Evolutionary conservation across 164 flowering plant species (phyloP).

Genomic region (Pachysandra terminalis): DNA sequence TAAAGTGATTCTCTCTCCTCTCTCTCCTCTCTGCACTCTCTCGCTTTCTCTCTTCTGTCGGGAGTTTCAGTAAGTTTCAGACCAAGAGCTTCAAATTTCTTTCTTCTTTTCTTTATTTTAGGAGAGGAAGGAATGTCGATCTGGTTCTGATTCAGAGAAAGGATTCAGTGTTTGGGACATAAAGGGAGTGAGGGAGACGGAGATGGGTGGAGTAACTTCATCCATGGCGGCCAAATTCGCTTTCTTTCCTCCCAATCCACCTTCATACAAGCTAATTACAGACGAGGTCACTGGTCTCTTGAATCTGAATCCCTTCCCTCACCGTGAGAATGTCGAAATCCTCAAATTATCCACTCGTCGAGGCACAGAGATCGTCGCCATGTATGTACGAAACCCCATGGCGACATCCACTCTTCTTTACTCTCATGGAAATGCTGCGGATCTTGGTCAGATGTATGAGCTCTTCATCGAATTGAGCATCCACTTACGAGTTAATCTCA

Average conservation of each 20-base stretch:
- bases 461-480: conserved; percentile 83
- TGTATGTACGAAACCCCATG: conserved; percentile 77
- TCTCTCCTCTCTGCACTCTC: conserved; percentile 1
- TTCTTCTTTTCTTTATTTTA: background rate
- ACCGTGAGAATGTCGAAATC: conserved; percentile 85
- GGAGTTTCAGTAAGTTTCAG: background rate
- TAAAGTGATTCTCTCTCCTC: background rate
- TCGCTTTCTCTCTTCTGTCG: background rate
- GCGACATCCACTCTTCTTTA: conserved; percentile 85
- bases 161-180: background rate
- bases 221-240: conserved; percentile 97
- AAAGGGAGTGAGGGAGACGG: conserved; percentile 15
- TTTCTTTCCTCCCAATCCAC: conserved; percentile 87
- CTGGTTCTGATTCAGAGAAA: background rate
- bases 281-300: conserved; percentile 61
- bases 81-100: background rate
- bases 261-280: conserved; percentile 65
- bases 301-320: conserved; percentile 62
- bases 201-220: conserved; percentile 93
- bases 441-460: conserved; percentile 97
- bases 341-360: conserved; percentile 62
- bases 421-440: conserved; percentile 97
- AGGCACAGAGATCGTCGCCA: conserved; percentile 74
- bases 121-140: background rate
- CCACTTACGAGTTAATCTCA: conserved; percentile 79